A percentile compares a stretch with the other conserved stretches of the same genome.
Conservation (phyloP, 495 filamentous ascomycete genomes). For the Choiromyces venosus region DNA sequence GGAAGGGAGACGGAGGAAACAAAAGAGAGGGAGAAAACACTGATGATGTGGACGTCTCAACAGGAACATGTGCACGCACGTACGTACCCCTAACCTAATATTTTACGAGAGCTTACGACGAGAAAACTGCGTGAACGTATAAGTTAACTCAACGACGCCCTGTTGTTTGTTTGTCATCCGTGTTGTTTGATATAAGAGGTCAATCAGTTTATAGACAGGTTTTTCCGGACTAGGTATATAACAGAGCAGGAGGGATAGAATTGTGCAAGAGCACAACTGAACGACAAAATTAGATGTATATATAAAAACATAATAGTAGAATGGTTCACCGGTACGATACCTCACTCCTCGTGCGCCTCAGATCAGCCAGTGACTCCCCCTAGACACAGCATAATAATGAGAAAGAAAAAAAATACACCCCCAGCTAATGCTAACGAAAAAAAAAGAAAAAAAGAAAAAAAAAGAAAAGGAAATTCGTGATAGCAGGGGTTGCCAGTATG, state of each 20-base stretch:
- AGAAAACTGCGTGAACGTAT: not conserved
- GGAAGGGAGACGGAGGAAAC: not conserved
- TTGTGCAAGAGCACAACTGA: not conserved
- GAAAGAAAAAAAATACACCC: constrained; percentile 17
- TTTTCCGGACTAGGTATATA: not conserved
- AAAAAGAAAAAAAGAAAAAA: constrained; percentile 2
- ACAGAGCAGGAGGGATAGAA: not conserved
- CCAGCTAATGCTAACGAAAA: constrained; percentile 11
- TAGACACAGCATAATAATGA: constrained; percentile 17
- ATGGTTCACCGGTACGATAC: not conserved
- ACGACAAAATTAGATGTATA: not conserved
- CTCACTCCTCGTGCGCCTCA: not conserved
- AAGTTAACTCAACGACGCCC: not conserved
- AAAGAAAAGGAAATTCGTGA: constrained; percentile 32
- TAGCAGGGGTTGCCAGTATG: constrained; percentile 3
- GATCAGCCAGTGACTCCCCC: not conserved
- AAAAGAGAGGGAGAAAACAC: not conserved
- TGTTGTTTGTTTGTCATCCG: not conserved
- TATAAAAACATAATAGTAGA: not conserved
- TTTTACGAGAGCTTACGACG: not conserved
- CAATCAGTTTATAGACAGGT: not conserved
- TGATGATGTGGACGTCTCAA: not conserved
- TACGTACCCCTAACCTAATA: not conserved
- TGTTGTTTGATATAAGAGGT: not conserved
- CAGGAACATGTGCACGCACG: not conserved